These are phyloP conservation scores for Capsicum pubescens DNA, from an alignment of 257 asterid genomes.

Conservation along the genomic window DNA sequence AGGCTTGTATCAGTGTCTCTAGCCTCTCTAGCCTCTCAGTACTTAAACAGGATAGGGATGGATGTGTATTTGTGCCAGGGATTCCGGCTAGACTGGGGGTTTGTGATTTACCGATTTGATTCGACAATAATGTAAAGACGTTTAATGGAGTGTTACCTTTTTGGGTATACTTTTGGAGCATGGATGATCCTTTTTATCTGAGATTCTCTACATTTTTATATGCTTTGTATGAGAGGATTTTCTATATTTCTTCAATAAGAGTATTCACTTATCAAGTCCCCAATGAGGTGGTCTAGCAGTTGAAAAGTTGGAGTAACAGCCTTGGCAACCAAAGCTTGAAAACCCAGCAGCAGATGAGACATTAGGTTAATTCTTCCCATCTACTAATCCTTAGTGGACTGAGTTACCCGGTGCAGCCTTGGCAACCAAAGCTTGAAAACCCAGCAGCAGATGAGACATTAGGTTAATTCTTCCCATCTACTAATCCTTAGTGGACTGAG, in stretches of 20 bases:
- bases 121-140: not conserved
- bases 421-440: not conserved
- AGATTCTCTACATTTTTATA: not conserved
- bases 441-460: not conserved
- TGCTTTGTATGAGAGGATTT: not conserved
- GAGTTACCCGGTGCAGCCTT: not conserved
- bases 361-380: not conserved
- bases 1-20: too few species aligned
- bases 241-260: not conserved
- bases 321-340: not conserved
- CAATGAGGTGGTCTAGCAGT: constrained; percentile 21
- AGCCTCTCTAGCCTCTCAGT: not conserved
- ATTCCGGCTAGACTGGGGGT: not conserved
- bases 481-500: not conserved
- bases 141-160: not conserved
- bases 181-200: not conserved
- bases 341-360: not conserved
- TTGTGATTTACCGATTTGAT: not conserved
- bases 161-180: constrained; percentile 9
- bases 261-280: constrained; percentile 23
- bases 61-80: not conserved
- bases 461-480: constrained; percentile 13
- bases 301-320: not conserved
- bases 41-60: not conserved
- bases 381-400: not conserved